Evolutionary conservation across 495 filamentous ascomycete species (phyloP).

Genomic region (Hyaloscypha variabilis): DNA sequence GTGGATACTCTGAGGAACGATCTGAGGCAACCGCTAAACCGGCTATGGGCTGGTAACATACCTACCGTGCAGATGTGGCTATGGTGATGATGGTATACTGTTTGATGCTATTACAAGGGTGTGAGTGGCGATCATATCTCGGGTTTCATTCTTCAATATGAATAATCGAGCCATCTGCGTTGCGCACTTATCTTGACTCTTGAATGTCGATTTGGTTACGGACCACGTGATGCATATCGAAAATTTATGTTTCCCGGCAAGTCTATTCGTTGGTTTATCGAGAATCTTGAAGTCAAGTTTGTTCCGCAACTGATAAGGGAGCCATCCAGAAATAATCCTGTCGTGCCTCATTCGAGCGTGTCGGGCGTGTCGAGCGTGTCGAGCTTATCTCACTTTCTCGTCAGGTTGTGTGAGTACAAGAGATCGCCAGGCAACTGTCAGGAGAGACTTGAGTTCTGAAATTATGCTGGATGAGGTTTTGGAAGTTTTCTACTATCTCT

Average conservation of each 20-base stretch:
- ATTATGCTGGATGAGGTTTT: too few species aligned
- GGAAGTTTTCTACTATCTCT: too few species aligned
- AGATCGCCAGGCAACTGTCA: too few species aligned
- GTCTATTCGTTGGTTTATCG: not conserved
- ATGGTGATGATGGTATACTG: slow-evolving; percentile 16
- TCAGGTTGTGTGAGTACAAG: too few species aligned
- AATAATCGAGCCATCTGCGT: not conserved
- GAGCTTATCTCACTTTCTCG: too few species aligned
- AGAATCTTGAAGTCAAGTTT: not conserved
- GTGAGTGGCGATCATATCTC: not conserved
- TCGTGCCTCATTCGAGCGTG: too few species aligned
- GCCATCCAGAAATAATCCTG: too few species aligned
- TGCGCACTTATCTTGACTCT: not conserved
- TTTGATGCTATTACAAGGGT: not conserved
- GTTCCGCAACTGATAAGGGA: too few species aligned
- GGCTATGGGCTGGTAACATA: slow-evolving; percentile 11
- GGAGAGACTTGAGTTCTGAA: too few species aligned
- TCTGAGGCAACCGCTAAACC: slow-evolving; percentile 11
- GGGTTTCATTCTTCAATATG: not conserved
- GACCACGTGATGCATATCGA: not conserved
- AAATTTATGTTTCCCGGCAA: not conserved
- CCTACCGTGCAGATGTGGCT: slow-evolving; percentile 31
- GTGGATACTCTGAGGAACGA: slow-evolving; percentile 23
- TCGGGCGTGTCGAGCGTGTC: too few species aligned
- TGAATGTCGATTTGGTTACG: not conserved